Conservation (phyloP, 306 rosid species). For the Castanea sativa region DNA sequence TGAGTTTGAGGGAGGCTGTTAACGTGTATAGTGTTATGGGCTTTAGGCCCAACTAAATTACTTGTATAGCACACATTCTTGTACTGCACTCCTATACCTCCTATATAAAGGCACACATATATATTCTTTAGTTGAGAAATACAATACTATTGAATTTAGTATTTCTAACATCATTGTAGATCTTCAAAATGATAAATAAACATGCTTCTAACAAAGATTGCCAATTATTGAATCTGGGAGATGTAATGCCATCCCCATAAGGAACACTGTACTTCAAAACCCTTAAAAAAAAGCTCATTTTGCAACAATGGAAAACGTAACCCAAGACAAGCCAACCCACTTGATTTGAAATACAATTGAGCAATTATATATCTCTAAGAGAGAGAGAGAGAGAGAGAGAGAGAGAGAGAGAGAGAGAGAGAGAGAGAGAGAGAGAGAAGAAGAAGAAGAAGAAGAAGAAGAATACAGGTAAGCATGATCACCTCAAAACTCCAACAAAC, state of each 20-base stretch:
- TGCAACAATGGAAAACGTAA: background rate
- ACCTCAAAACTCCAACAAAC: slow-evolving; percentile 84
- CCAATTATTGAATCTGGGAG: too few relatives aligned
- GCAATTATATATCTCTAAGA: background rate
- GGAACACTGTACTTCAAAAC: background rate
- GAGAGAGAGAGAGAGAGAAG: too few relatives aligned
- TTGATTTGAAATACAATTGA: background rate
- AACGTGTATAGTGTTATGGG: too few relatives aligned
- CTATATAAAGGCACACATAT: too few relatives aligned
- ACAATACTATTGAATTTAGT: too few relatives aligned
- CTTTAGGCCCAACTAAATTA: too few relatives aligned
- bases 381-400: background rate
- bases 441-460: background rate
- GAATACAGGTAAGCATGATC: slow-evolving; percentile 11
- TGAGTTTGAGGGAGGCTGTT: too few relatives aligned
- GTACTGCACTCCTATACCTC: too few relatives aligned
- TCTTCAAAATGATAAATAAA: background rate
- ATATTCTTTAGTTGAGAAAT: too few relatives aligned
- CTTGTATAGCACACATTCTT: too few relatives aligned
- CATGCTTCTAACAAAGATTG: too few relatives aligned
- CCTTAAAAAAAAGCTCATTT: background rate
- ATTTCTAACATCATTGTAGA: background rate
- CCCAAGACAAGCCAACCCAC: background rate
- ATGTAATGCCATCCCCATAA: background rate
- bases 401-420: background rate